A percentile compares a stretch with the other conserved stretches of the same genome.
Evolutionary conservation across 208 protist genomes (phyloP).

Genomic region (Wallacemonas rigidus): DNA sequence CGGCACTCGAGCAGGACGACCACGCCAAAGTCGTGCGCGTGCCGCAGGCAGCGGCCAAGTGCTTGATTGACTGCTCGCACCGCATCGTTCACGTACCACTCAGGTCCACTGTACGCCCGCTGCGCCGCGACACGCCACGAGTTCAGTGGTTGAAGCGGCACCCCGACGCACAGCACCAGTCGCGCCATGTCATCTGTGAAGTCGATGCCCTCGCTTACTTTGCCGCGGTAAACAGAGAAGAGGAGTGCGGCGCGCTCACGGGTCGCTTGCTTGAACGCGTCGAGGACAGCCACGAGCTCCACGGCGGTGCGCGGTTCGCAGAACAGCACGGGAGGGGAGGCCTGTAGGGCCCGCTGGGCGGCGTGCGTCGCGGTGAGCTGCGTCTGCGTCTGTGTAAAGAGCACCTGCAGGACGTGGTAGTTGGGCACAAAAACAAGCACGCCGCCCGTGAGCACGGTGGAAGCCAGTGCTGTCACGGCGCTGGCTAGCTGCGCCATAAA

Average conservation of each 20-base stretch:
- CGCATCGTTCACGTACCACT: constrained; percentile 92
- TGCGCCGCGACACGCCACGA: constrained; percentile 64
- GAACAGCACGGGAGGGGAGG: constrained; percentile 9
- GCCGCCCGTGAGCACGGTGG: constrained; percentile 66
- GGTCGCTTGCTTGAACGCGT: constrained; percentile 24
- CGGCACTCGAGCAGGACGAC: constrained; percentile 93
- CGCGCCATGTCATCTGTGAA: constrained; percentile 94
- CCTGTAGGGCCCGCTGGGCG: not conserved
- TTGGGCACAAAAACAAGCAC: constrained; percentile 95
- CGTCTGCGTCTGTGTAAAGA: constrained; percentile 27
- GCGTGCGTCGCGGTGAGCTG: constrained; percentile 9
- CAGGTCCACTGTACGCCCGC: constrained; percentile 59
- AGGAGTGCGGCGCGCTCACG: constrained; percentile 48
- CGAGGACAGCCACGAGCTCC: constrained; percentile 30
- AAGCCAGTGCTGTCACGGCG: constrained; percentile 45
- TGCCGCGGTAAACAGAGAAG: constrained; percentile 95
- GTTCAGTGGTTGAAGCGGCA: constrained; percentile 77
- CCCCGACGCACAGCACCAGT: constrained; percentile 93
- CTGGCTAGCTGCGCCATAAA: constrained; percentile 54
- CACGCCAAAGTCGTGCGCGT: constrained; percentile 93
- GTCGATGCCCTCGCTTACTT: constrained; percentile 95
- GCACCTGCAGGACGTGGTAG: constrained; percentile 44
- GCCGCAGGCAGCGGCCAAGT: constrained; percentile 95
- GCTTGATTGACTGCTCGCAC: constrained; percentile 96
- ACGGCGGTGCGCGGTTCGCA: constrained; percentile 34